These are phyloP conservation scores for Aspergillus sp. DNA, from an alignment of 2,329 filamentous ascomycete genomes.

Conservation along the genomic window DNA sequence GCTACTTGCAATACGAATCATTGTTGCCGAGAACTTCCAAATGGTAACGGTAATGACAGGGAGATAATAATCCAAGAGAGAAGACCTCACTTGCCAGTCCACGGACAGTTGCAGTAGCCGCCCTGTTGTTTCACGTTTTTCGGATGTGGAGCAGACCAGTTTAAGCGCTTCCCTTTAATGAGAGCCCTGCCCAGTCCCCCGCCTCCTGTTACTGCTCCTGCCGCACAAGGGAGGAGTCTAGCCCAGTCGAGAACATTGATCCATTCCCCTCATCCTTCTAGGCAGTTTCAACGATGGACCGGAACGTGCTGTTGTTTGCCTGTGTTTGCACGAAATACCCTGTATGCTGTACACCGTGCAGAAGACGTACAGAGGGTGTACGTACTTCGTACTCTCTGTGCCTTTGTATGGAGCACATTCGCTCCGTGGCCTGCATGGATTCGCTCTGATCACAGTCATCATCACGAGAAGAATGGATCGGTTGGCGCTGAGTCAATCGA, in stretches of 20 bases:
- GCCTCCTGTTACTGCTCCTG: no score
- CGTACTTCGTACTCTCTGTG: no score
- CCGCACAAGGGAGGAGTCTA: neutral
- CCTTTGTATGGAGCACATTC: no score
- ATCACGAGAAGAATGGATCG: no score
- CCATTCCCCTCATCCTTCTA: neutral
- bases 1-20: neutral
- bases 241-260: conserved; percentile 6
- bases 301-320: neutral
- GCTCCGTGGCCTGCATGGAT: no score
- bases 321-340: neutral
- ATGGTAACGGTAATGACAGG: neutral
- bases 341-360: no score
- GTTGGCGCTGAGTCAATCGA: no score
- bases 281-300: neutral
- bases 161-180: neutral
- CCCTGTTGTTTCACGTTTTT: conserved; percentile 7
- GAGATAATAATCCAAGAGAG: no score
- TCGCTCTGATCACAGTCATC: no score
- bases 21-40: neutral
- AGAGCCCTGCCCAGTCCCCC: neutral
- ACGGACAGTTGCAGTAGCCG: conserved; percentile 5
- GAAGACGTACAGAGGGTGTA: no score
- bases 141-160: conserved; percentile 5
- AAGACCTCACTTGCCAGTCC: neutral